Base-by-base conservation (phyloP, 2,329 filamentous ascomycete genomes). In the Paraphoma chrysanthemicola region DNA sequence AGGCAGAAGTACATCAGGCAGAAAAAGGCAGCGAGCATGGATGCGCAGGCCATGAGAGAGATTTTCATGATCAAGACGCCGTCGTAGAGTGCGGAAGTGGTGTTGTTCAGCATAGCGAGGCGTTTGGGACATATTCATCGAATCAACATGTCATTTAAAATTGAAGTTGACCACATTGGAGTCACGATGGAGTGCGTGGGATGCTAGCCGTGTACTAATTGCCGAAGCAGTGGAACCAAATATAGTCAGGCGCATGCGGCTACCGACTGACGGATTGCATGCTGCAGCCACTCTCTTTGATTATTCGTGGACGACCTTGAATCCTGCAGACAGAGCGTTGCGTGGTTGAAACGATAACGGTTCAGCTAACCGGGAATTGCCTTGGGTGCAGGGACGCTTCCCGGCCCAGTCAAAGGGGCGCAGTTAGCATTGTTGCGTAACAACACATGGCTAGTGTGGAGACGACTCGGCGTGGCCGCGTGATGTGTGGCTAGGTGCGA, bases 1-100 rank as follows among this genome's bases (percentile, higher is more conserved):
- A 83, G 94, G 61, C 88, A 91, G 64, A 85, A 92, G 57, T 92
- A 93, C 76, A 97, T 98, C 69, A 90, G 90, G 54, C 91, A 95
- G 68, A 98, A 98, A 82, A 88, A 88, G 68, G 86, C 89, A 80
- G 93, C 93, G 2, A 85, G 93, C 56, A 85, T 92, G 80, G 91
- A 97, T 75, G 85, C 88, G 47, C 88, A 90, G 70, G 91, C 93
- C 12, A 78, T 98, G 71, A 94, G 93, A 75, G 93, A 97, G 70
- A 76, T 76, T 57, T 73, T 76, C 57, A 76, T 76, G 73, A 72
- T 75, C 57, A 74, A 75, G 59, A 71, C 73, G 8, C 66, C 70
- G 29, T 67, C 65, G 14, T 72, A 66, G 53, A n/a, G 28, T 17
- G 29, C 43, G 30, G 31, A 38, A 16, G 51, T 29, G 49, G 14